Evolutionary conservation across 1,284 basidiomycete genomes (phyloP), one percentile per base, ranked within the genome.

Genomic region (Tilletia horrida): DNA sequence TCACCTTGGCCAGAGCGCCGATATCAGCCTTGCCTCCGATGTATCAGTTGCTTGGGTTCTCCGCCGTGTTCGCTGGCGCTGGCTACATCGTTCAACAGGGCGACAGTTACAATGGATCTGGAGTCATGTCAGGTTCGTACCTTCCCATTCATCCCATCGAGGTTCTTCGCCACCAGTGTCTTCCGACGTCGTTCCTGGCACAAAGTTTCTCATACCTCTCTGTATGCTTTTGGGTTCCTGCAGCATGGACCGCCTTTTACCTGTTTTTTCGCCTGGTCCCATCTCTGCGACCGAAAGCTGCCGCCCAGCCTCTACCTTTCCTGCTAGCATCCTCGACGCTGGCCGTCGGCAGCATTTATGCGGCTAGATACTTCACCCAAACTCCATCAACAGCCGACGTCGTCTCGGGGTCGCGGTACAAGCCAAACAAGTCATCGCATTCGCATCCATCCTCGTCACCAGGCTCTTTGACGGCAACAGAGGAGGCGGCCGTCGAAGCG

Each of bases 251-350:
- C 21, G 23, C 43, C 21, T 21, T 62, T 23, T 62, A 43, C 61
- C 61, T 62, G 35, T 62, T 62, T 40, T 62, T 62, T 25, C 35
- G 55, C 27, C 55, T 59, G 27, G 35, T 59, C 13, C 55, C 55
- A 18, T 59, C 55, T 7, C 55, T 59, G 11, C 55, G 55, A 35
- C 55, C 55, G 16, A 8, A 29, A 35, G 55, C 55, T 31, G 27
- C 55, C 31, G 55, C 29, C n/a, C 55, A 59, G n/a, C 55, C 55
- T 35, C 55, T 59, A 7, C 55, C 55, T 16, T 59, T 59, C 55
- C n/a, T 59, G 3, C 55, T 59, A 25, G 23, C 55, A 25, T 35
- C 55, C 4, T 59, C 55, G 16, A 59, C 55, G 1, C n/a, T 59
- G 55, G 55, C 16, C 29, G 27, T 59, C 55, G 55, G 55, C 23